phyloP scores from a whole-genome alignment of 192 early-diverging fungal genomes.

The Linnemannia zychae region DNA sequence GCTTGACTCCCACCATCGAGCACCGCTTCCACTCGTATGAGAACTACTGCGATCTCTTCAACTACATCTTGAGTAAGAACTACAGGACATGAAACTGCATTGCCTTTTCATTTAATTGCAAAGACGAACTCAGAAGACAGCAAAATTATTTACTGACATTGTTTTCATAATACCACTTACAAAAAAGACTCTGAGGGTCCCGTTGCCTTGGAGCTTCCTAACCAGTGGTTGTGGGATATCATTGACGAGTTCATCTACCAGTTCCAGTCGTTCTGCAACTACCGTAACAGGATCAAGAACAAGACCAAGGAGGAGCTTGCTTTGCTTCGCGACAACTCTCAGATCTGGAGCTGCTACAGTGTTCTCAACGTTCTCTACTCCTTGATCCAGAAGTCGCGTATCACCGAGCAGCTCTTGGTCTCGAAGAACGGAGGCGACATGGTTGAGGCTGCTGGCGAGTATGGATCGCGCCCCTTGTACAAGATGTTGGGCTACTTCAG shows the following conservation, averaged over 20 bases:
- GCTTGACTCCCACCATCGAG: constrained; percentile 89
- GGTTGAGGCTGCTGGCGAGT: constrained; percentile 89
- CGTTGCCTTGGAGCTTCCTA: constrained; percentile 92
- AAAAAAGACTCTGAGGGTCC: constrained; percentile 79
- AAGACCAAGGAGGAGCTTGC: constrained; percentile 85
- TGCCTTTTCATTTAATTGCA: constrained; percentile 28
- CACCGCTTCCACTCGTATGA: constrained; percentile 93
- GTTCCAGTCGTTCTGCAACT: constrained; percentile 98
- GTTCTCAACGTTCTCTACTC: constrained; percentile 97
- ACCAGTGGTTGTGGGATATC: constrained; percentile 99
- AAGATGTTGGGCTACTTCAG: constrained; percentile 98
- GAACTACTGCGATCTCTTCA: constrained; percentile 98
- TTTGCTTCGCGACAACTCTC: constrained; percentile 85
- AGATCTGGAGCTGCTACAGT: constrained; percentile 97
- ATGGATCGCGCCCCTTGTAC: constrained; percentile 91
- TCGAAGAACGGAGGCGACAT: constrained; percentile 91
- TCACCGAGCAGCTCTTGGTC: constrained; percentile 93
- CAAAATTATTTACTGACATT: background rate
- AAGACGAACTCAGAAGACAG: background rate
- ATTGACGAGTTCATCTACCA: constrained; percentile 99
- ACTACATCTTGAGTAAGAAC: constrained; percentile 90
- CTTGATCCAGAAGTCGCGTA: constrained; percentile 94
- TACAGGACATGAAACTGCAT: background rate
- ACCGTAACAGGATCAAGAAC: constrained; percentile 88
- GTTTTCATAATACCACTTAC: background rate